Conservation (phyloP, 805 yeast species). For the Ogataea salicorniae region DNA sequence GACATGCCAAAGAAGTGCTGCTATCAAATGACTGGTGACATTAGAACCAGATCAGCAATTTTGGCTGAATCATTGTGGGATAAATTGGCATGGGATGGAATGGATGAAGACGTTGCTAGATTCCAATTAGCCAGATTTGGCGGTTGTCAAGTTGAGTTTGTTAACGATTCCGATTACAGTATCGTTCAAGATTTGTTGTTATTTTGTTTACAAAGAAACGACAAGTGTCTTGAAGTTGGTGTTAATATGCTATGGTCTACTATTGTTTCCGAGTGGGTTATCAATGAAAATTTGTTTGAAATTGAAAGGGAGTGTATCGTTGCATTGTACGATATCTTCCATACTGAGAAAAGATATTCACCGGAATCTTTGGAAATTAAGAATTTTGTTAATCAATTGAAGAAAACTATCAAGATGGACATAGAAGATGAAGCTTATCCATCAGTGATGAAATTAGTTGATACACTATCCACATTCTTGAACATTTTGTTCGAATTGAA, state of each 20-base stretch:
- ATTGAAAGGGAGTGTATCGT: constrained; percentile 59
- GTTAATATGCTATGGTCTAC: constrained; percentile 67
- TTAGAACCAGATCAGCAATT: constrained; percentile 54
- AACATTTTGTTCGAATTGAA: constrained; percentile 61
- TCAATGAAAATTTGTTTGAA: constrained; percentile 52
- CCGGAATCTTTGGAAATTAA: constrained; percentile 54
- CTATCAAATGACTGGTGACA: constrained; percentile 53
- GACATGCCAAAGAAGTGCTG: constrained; percentile 72
- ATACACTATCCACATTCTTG: constrained; percentile 55
- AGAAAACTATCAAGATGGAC: constrained; percentile 47
- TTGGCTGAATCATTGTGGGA: constrained; percentile 68
- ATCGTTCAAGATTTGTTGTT: constrained; percentile 61
- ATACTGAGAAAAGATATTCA: constrained; percentile 43
- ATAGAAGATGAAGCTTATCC: constrained; percentile 59
- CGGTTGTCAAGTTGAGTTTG: constrained; percentile 66
- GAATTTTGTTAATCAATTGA: constrained; percentile 46
- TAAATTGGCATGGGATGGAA: constrained; percentile 57
- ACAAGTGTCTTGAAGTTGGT: constrained; percentile 55
- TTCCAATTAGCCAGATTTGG: constrained; percentile 61
- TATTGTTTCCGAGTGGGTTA: constrained; percentile 59
- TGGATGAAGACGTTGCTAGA: constrained; percentile 46
- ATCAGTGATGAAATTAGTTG: constrained; percentile 45
- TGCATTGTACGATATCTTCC: constrained; percentile 62
- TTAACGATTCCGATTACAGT: constrained; percentile 48
- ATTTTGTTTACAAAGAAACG: constrained; percentile 63